Conservation (phyloP, 345 rosid species). For the Chamaenerion angustifolium region DNA sequence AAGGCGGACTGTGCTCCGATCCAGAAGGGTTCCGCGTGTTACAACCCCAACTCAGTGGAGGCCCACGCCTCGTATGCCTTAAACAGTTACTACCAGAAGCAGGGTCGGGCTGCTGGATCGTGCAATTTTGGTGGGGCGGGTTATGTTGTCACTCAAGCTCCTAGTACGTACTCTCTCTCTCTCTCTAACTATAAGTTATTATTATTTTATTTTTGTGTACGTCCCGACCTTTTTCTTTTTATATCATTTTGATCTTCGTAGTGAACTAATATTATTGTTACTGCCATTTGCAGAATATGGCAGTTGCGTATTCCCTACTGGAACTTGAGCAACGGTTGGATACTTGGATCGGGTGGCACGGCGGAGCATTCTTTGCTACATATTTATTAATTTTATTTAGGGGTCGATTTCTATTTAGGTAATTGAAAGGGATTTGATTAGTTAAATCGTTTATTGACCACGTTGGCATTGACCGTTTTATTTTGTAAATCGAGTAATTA, state of each 20-base stretch:
- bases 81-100: constrained; percentile 80
- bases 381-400: too few species aligned
- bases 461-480: too few species aligned
- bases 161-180: constrained; percentile 21
- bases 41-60: constrained; percentile 36
- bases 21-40: constrained; percentile 60
- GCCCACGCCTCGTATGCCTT: constrained; percentile 89
- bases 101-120: constrained; percentile 43
- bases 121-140: constrained; percentile 73
- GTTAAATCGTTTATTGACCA: too few species aligned
- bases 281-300: constrained; percentile 31
- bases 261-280: not conserved
- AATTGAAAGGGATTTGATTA: too few species aligned
- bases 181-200: too few species aligned
- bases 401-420: too few species aligned
- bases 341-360: too few species aligned
- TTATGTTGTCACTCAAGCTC: constrained; percentile 48
- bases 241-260: too few species aligned
- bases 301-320: constrained; percentile 39
- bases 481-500: too few species aligned
- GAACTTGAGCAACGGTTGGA: constrained; percentile 4
- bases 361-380: not conserved
- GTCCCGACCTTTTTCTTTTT: too few species aligned
- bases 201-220: too few species aligned
- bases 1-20: constrained; percentile 82